Evolutionary conservation across 352 stramenopile species (phyloP), one percentile per base, ranked within the genome.

Genomic region (Phytophthora sp.): DNA sequence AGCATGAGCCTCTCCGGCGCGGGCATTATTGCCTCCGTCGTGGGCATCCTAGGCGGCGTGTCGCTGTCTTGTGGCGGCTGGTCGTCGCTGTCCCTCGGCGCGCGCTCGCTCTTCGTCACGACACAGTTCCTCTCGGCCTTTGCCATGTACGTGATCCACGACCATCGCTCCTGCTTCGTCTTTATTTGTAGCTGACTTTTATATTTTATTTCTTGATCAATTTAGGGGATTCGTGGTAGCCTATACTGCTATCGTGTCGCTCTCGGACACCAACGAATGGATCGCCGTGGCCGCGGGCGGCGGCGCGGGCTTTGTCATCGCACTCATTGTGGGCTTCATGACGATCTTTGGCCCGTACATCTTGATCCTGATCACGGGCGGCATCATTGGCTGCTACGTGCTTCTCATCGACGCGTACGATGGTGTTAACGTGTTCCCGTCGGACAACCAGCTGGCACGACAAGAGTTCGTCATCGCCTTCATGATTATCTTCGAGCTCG

Each of bases 391-490:
- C 6, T 81, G 80, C 30, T 95, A 93, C 69, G 41, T 96, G 20
- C 67, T 96, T 18, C 76, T 96, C n/a, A 42, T 96, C 8, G 88
- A 96, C 57, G 80, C 81, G 3, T 62, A 90, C 55, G 78, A 90
- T 36, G 84, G 84, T 33, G 68, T 87, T 11, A 80, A 71, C 11
- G 47, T 96, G 7, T 96, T 94, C 63, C 78, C 82, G 3, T 62
- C 55, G 0, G 75, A 93, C 73, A 93, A 94, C 65, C 66, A 88
- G 36, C 64, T 96, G 24, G 88, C 88, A 46, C 87, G 88, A 8
- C 88, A 96, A 60, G 88, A 96, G 57, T 96, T 96, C 71, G 80
- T 96, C 12, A 76, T 96, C 56, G 84, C 86, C 35, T 96, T 96
- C 64, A 84, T 91, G 45, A 88, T 96, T 53, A 91, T 96, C 63